A percentile compares a stretch with the other conserved stretches of the same genome.
These are phyloP conservation scores for Sarocladiaceae sp. DNA, from an alignment of 2,329 filamentous ascomycete species.

Conservation along the genomic window DNA sequence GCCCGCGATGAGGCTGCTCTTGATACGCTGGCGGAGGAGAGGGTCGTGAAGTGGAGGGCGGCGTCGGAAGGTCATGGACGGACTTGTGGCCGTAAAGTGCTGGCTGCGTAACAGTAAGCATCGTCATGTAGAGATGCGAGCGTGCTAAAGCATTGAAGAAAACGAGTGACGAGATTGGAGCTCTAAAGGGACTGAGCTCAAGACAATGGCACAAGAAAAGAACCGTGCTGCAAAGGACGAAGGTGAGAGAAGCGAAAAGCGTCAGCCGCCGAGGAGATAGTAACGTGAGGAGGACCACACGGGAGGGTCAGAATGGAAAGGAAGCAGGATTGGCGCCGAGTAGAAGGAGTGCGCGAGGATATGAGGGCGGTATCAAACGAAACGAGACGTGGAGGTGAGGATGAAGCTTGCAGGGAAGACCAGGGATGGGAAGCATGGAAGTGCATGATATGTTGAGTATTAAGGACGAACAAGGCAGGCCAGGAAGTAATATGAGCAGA, in stretches of 20 bases:
- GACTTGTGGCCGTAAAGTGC: slow-evolving; percentile 52
- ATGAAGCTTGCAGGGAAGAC: slow-evolving; percentile 4
- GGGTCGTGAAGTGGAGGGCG: slow-evolving; percentile 47
- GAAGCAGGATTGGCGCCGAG: no score
- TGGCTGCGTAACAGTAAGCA: slow-evolving; percentile 58
- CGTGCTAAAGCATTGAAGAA: slow-evolving; percentile 1
- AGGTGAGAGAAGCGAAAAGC: not conserved
- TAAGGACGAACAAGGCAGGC: not conserved
- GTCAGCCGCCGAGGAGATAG: not conserved
- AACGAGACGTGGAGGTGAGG: slow-evolving; percentile 8
- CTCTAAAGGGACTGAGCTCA: not conserved
- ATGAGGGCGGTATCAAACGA: slow-evolving; percentile 8
- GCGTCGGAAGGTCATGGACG: slow-evolving; percentile 57
- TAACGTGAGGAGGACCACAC: slow-evolving; percentile 1
- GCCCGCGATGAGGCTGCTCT: slow-evolving; percentile 40
- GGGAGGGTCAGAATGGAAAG: slow-evolving; percentile 3
- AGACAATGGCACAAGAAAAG: no score
- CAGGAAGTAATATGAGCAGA: slow-evolving; percentile 2
- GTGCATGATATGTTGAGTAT: slow-evolving; percentile 3
- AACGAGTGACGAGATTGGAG: not conserved
- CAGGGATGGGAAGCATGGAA: slow-evolving; percentile 7
- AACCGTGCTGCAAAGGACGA: no score
- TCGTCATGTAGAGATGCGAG: slow-evolving; percentile 32
- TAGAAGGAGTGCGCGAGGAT: slow-evolving; percentile 6
- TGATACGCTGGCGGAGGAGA: slow-evolving; percentile 47